phyloP scores from a whole-genome alignment of 2,329 filamentous ascomycete species.

The Colletotrichum kahawae region DNA sequence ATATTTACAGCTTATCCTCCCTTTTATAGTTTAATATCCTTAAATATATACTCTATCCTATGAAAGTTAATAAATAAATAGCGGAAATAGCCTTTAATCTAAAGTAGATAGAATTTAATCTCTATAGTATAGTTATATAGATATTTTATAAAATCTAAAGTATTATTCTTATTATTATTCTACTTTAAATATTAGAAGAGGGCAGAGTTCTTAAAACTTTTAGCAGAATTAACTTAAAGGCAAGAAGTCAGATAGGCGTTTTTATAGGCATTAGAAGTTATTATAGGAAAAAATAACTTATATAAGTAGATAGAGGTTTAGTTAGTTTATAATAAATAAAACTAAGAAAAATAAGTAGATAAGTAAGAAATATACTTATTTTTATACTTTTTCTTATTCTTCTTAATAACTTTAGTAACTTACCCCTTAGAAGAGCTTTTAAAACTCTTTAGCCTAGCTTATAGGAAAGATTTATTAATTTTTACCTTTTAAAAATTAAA shows the following conservation, averaged over 20 bases:
- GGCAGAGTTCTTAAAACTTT: not conserved
- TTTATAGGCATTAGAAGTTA: not conserved
- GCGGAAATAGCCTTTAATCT: no score
- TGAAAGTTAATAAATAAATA: no score
- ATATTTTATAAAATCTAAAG: no score
- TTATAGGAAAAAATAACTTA: not conserved
- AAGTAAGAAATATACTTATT: not conserved
- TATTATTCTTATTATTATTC: no score
- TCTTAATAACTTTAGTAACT: not conserved
- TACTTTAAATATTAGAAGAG: not conserved
- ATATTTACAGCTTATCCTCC: no score
- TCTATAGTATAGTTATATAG: no score
- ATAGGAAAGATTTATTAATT: not conserved
- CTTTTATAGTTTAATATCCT: no score
- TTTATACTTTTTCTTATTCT: no score
- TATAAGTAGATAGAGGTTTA: not conserved
- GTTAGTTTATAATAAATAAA: not conserved
- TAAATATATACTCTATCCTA: no score
- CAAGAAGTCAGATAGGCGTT: not conserved
- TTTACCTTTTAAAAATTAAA: not conserved
- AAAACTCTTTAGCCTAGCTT: not conserved
- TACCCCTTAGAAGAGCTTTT: rapidly evolving
- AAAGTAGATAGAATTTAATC: no score
- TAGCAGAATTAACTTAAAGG: not conserved
- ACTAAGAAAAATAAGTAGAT: not conserved